Evolutionary conservation across 306 rosid species (phyloP).

Genomic region (Spatholobus suberectus): DNA sequence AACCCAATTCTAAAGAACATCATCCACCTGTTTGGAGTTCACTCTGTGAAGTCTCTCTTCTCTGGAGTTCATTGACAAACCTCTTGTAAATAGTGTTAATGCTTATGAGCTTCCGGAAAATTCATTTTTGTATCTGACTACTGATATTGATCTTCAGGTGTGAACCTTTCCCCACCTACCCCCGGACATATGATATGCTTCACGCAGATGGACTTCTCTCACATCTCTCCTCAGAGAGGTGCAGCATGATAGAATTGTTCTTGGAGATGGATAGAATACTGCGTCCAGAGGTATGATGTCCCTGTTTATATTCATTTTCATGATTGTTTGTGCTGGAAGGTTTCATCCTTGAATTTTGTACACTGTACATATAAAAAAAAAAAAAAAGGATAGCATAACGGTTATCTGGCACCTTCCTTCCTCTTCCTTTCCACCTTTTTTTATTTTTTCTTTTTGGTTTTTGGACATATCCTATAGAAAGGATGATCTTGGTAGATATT

Average conservation of each 20-base stretch:
- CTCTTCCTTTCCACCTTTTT: slow-evolving; percentile 21
- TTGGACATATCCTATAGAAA: slow-evolving; percentile 28
- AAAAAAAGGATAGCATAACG: neutral
- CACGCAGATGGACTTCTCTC: slow-evolving; percentile 91
- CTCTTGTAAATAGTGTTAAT: slow-evolving; percentile 2
- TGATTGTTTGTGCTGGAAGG: slow-evolving; percentile 27
- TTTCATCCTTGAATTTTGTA: slow-evolving; percentile 10
- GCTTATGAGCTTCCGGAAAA: slow-evolving; percentile 20
- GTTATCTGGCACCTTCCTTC: slow-evolving; percentile 29
- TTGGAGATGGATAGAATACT: slow-evolving; percentile 97
- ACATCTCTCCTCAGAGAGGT: slow-evolving; percentile 70
- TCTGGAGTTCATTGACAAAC: slow-evolving; percentile 6
- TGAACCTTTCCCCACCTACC: slow-evolving; percentile 95
- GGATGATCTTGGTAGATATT: slow-evolving; percentile 9
- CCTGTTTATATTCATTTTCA: slow-evolving; percentile 18
- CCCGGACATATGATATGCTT: slow-evolving; percentile 93
- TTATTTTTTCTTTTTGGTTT: too few relatives aligned
- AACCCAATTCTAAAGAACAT: slow-evolving; percentile 26
- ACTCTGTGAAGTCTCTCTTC: neutral
- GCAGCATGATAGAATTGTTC: slow-evolving; percentile 77
- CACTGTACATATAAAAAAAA: neutral
- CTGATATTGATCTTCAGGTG: slow-evolving; percentile 72
- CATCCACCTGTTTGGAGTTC: neutral
- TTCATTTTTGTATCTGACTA: slow-evolving; percentile 37
- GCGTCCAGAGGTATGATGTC: slow-evolving; percentile 85